Percentiles rank a stretch among this genome's conserved stretches.
These are phyloP conservation scores for Phytophthora meadii DNA, from an alignment of 352 stramenopile genomes.

Conservation along the genomic window DNA sequence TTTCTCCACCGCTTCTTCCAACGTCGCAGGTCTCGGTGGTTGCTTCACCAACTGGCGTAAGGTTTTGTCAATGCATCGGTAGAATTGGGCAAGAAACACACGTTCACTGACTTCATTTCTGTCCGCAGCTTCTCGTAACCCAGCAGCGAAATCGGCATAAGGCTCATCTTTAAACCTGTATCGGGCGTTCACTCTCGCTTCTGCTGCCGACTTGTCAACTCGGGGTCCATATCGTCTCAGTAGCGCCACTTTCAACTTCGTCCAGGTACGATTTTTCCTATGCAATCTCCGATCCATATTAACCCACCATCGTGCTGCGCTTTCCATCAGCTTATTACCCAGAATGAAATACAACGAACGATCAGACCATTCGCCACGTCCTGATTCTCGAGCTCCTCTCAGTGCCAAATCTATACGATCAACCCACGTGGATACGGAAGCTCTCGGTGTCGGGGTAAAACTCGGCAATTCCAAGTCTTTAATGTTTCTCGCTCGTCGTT, in stretches of 20 bases:
- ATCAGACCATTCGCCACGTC: conserved; percentile 7
- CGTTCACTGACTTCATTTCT: conserved; percentile 3
- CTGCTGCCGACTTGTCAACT: not conserved
- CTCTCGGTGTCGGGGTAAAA: conserved; percentile 1
- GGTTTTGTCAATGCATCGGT: not conserved
- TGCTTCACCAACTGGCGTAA: not conserved
- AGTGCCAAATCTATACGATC: not conserved
- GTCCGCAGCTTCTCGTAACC: not conserved
- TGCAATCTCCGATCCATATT: not conserved
- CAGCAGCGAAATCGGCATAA: conserved; percentile 1
- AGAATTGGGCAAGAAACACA: not conserved
- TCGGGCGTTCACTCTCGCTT: not conserved
- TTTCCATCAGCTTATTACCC: conserved; percentile 3
- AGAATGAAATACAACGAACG: conserved; percentile 3
- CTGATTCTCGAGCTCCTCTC: not conserved
- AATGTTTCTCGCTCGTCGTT: not conserved
- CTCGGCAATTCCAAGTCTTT: not conserved
- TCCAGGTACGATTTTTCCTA: not conserved
- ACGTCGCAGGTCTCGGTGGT: not conserved
- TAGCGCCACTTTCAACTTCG: conserved; percentile 9
- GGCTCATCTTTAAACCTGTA: not conserved
- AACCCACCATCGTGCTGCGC: not conserved
- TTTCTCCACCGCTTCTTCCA: conserved; percentile 3
- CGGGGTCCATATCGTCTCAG: not conserved
- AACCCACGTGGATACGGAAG: not conserved